Conservation (phyloP, 2,329 filamentous ascomycete genomes). For the Calonectria multiphialidica region DNA sequence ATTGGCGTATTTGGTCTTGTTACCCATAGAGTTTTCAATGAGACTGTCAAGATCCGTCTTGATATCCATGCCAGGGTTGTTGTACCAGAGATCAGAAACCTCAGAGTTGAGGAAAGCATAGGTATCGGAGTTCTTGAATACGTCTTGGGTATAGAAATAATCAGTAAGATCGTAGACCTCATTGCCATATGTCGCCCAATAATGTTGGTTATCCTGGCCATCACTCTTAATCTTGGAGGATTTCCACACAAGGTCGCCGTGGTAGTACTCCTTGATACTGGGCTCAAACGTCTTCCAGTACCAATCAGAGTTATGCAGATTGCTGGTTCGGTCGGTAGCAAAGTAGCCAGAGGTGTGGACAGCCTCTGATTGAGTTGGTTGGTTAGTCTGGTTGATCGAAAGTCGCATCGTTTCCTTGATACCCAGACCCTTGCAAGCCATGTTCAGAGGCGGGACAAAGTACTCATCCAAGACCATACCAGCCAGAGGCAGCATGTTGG, state of each 20-base stretch:
- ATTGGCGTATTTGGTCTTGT: conserved; percentile 61
- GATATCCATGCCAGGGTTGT: conserved; percentile 85
- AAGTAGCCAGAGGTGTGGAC: conserved; percentile 78
- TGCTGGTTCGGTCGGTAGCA: conserved; percentile 67
- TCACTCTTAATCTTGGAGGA: conserved; percentile 69
- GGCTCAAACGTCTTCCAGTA: conserved; percentile 82
- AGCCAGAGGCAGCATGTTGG: conserved; percentile 81
- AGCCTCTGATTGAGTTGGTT: conserved; percentile 59
- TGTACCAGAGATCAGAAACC: conserved; percentile 76
- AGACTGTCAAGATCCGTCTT: conserved; percentile 72
- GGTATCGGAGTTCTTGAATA: conserved; percentile 62
- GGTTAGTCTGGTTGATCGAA: conserved; percentile 73
- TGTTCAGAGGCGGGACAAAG: conserved; percentile 81
- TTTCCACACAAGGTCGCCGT: conserved; percentile 85
- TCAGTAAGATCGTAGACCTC: conserved; percentile 91
- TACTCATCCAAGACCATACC: conserved; percentile 87
- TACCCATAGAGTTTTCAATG: conserved; percentile 61
- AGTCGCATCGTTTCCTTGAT: conserved; percentile 68
- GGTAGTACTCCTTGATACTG: conserved; percentile 85
- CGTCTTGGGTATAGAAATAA: conserved; percentile 83
- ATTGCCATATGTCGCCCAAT: conserved; percentile 84
- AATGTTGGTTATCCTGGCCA: conserved; percentile 75
- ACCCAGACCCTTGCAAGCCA: conserved; percentile 82
- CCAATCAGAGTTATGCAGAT: conserved; percentile 77
- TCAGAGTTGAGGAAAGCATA: conserved; percentile 81